Percentiles rank a stretch among this genome's conserved stretches.
phyloP scores from a whole-genome alignment of 2,329 filamentous ascomycete species.

The Periconia sp. region DNA sequence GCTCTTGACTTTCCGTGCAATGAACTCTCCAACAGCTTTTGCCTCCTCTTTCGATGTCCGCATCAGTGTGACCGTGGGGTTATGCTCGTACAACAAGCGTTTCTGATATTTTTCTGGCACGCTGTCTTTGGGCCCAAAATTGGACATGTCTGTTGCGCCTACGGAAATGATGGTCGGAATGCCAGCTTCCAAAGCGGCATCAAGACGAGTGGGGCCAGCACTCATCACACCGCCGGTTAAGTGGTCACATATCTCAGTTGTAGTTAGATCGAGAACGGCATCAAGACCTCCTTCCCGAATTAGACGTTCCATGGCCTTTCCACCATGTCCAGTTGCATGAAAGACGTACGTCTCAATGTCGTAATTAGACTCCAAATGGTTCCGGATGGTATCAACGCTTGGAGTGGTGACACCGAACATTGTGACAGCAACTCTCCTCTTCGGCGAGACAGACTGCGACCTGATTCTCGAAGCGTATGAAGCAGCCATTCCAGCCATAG shows the following conservation, averaged over 20 bases:
- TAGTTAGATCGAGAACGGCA: slow-evolving; percentile 70
- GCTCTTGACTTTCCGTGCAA: slow-evolving; percentile 55
- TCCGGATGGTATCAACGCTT: slow-evolving; percentile 59
- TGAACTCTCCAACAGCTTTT: slow-evolving; percentile 55
- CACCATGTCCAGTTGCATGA: slow-evolving; percentile 70
- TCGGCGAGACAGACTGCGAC: slow-evolving; percentile 10
- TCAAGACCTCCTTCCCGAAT: slow-evolving; percentile 61
- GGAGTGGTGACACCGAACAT: slow-evolving; percentile 78
- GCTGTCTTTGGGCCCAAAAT: slow-evolving; percentile 60
- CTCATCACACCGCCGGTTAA: slow-evolving; percentile 65
- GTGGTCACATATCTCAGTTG: slow-evolving; percentile 66
- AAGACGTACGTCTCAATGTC: slow-evolving; percentile 65
- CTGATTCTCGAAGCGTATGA: slow-evolving; percentile 40
- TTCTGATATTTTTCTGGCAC: slow-evolving; percentile 58
- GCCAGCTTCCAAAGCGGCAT: slow-evolving; percentile 58
- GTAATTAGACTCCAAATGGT: slow-evolving; percentile 44
- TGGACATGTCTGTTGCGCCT: slow-evolving; percentile 54
- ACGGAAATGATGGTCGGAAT: slow-evolving; percentile 59
- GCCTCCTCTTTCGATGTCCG: slow-evolving; percentile 63
- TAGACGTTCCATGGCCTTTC: slow-evolving; percentile 68
- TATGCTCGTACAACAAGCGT: slow-evolving; percentile 64
- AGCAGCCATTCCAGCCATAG: slow-evolving; percentile 61
- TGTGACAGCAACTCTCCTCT: slow-evolving; percentile 63
- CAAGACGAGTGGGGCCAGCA: slow-evolving; percentile 59
- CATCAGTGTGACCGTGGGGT: slow-evolving; percentile 67